A percentile compares a stretch with the other conserved stretches of the same genome.
These are phyloP conservation scores for Globisporangium cylindrosporum DNA, from an alignment of 352 stramenopile species.

Conservation along the genomic window DNA sequence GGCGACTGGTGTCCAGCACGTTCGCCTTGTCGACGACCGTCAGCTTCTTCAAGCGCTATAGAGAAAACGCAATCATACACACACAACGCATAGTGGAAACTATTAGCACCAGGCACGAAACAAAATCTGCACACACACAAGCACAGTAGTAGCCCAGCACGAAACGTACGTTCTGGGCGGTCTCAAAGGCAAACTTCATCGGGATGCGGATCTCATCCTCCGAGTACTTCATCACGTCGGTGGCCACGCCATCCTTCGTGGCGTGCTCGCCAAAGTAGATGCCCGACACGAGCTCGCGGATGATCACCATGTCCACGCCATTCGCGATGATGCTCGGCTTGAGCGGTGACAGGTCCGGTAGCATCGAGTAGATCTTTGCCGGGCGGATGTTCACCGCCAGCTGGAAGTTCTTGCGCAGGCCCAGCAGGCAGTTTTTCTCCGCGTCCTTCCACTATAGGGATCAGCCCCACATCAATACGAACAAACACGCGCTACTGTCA, in stretches of 20 bases:
- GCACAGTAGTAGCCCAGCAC: not conserved
- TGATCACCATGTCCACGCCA: conserved; percentile 98
- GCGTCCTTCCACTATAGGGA: conserved; percentile 74
- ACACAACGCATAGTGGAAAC: not conserved
- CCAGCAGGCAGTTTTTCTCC: conserved; percentile 96
- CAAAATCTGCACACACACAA: not conserved
- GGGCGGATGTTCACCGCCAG: conserved; percentile 98
- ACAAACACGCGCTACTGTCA: not conserved
- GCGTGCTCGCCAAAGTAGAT: conserved; percentile 97
- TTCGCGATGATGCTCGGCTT: conserved; percentile 95
- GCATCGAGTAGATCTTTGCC: conserved; percentile 97
- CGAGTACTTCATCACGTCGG: conserved; percentile 98
- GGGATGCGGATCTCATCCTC: conserved; percentile 89
- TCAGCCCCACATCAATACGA: not conserved
- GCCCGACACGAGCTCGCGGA: conserved; percentile 97
- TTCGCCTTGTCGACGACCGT: conserved; percentile 99
- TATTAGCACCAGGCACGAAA: not conserved
- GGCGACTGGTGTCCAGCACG: conserved; percentile 95
- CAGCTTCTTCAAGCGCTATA: conserved; percentile 92
- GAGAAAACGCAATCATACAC: conserved; percentile 22
- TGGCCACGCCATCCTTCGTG: conserved; percentile 62
- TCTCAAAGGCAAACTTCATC: conserved; percentile 87
- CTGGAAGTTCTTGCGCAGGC: conserved; percentile 97
- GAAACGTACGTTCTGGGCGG: conserved; percentile 60
- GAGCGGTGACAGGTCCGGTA: conserved; percentile 96